A percentile compares a stretch with the other conserved stretches of the same genome.
These are phyloP conservation scores for Sutorius australiensis DNA, from an alignment of 768 basidiomycete species.

Conservation along the genomic window DNA sequence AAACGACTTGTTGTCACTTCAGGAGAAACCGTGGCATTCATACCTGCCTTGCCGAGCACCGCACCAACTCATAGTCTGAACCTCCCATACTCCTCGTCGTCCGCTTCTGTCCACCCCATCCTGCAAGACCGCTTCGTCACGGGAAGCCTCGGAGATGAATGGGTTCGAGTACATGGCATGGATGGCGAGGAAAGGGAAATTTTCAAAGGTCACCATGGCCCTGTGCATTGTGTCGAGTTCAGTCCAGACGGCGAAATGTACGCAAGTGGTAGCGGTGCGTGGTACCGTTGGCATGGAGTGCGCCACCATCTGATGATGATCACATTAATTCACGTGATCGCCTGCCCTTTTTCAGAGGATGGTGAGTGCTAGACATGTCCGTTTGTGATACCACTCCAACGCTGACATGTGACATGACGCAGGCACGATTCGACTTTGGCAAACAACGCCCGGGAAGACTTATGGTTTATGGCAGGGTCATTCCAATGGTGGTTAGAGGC, in stretches of 20 bases:
- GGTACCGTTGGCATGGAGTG: constrained; percentile 5
- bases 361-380: constrained; percentile 40
- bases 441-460: constrained; percentile 88
- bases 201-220: constrained; percentile 95
- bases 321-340: constrained; percentile 4
- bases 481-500: constrained; percentile 37
- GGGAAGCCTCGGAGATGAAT: constrained; percentile 86
- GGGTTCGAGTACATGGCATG: constrained; percentile 93
- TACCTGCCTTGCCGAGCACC: constrained; percentile 66
- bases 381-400: not conserved
- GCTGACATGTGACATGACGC: constrained; percentile 7
- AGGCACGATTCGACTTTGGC: constrained; percentile 97
- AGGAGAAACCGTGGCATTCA: constrained; percentile 89
- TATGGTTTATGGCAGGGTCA: constrained; percentile 89
- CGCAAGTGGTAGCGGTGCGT: constrained; percentile 92
- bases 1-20: constrained; percentile 85
- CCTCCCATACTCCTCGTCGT: constrained; percentile 85
- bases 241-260: constrained; percentile 97
- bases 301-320: constrained; percentile 7
- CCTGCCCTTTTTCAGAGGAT: constrained; percentile 52
- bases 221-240: constrained; percentile 90
- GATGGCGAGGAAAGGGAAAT: constrained; percentile 88
- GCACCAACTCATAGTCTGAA: constrained; percentile 70
- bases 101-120: constrained; percentile 91
- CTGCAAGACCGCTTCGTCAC: constrained; percentile 88